Percentiles rank a stretch among this genome's conserved stretches.
phyloP scores from a whole-genome alignment of 2,329 filamentous ascomycete species.

The Pezicula carpinea region DNA sequence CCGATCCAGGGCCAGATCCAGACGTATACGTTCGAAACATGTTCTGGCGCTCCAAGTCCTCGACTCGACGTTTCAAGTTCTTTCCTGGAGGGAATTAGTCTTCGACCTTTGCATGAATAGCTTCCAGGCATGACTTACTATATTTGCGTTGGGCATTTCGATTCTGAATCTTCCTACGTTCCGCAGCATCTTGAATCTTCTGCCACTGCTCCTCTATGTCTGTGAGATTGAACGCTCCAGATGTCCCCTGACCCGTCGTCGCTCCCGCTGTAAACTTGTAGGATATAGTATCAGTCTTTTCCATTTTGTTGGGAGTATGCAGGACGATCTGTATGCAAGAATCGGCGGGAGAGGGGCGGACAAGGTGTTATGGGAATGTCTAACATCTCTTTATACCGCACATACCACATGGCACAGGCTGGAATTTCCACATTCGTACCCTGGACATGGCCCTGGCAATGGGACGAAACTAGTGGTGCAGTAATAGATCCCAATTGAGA shows the following conservation, averaged over 20 bases:
- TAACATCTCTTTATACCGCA: too few relatives aligned
- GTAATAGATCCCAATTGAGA: too few relatives aligned
- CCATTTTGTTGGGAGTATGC: background rate
- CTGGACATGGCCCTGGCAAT: too few relatives aligned
- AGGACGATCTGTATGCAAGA: too few relatives aligned
- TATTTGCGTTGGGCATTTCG: slow-evolving; percentile 7
- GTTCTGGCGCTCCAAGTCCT: slow-evolving; percentile 5
- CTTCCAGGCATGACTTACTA: background rate
- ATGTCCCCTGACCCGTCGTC: background rate
- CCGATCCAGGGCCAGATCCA: background rate
- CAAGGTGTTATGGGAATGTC: too few relatives aligned
- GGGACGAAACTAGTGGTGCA: too few relatives aligned
- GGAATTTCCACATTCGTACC: too few relatives aligned
- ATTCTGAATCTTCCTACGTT: slow-evolving; percentile 6
- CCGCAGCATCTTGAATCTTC: slow-evolving; percentile 4
- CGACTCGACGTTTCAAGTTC: slow-evolving; percentile 5
- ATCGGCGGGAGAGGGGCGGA: too few relatives aligned
- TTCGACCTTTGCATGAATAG: background rate
- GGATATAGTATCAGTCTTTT: background rate
- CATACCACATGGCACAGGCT: too few relatives aligned
- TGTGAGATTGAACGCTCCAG: background rate
- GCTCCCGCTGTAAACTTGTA: background rate
- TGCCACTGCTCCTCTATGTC: slow-evolving; percentile 3
- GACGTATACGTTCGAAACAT: background rate
- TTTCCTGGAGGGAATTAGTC: background rate